Conservation (phyloP, 257 asterid genomes). For the Cynanchum wilfordii region DNA sequence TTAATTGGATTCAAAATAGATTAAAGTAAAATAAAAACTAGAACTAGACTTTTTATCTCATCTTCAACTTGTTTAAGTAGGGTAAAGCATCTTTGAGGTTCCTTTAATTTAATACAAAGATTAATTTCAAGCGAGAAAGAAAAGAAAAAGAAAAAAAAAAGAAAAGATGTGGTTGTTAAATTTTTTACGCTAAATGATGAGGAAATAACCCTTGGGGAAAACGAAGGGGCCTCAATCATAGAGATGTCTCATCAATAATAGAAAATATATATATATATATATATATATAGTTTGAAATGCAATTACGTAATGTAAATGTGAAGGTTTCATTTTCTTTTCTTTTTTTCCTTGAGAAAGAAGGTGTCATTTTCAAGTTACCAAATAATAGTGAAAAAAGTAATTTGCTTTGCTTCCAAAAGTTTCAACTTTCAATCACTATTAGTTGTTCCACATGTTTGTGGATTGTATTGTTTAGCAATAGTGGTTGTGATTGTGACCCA, state of each 20-base stretch:
- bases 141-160: too few species aligned
- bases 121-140: too few species aligned
- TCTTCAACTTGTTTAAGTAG: too few species aligned
- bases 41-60: too few species aligned
- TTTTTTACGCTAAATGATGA: too few species aligned
- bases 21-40: too few species aligned
- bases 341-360: too few species aligned
- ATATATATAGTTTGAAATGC: background rate
- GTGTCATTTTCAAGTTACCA: background rate
- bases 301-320: conserved; percentile 7
- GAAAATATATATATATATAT: too few species aligned
- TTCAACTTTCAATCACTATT: background rate
- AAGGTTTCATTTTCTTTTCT: background rate
- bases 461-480: background rate
- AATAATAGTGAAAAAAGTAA: conserved; percentile 10
- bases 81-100: too few species aligned
- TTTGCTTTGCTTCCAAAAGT: conserved; percentile 6
- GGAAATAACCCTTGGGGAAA: background rate
- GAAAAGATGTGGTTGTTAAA: too few species aligned
- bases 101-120: too few species aligned
- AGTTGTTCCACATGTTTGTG: background rate
- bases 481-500: conserved; percentile 8
- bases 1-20: too few species aligned
- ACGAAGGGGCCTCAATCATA: background rate
- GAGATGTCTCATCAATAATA: background rate